phyloP scores from a whole-genome alignment of 140 eudicot species.

The Bidens hawaiensis region DNA sequence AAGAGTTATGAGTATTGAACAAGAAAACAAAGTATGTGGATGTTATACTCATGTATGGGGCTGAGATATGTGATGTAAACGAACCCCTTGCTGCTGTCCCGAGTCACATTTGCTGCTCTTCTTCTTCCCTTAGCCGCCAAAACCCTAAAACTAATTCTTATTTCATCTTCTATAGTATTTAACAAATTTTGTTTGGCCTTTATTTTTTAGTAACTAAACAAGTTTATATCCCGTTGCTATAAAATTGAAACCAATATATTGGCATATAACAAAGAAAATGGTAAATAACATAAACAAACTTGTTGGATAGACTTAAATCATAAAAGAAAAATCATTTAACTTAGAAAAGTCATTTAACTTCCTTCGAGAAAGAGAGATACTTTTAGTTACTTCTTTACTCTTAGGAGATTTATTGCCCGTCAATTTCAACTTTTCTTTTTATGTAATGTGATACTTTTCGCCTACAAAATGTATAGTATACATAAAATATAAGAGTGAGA shows the following conservation, averaged over 20 bases:
- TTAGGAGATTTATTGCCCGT: neutral
- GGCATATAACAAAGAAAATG: neutral
- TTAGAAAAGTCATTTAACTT: neutral
- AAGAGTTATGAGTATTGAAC: too few relatives aligned
- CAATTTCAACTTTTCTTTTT: neutral
- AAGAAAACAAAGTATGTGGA: too few relatives aligned
- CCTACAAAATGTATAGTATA: neutral
- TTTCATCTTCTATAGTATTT: too few relatives aligned
- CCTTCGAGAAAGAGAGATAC: neutral
- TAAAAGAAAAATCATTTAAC: neutral
- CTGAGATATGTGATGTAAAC: too few relatives aligned
- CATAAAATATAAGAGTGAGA: neutral
- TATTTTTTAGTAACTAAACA: neutral
- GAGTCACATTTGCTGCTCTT: too few relatives aligned
- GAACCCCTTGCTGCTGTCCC: too few relatives aligned
- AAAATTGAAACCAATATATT: neutral
- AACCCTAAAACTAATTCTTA: too few relatives aligned
- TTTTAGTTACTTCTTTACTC: slow-evolving; percentile 1
- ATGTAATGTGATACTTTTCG: neutral
- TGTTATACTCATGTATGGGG: too few relatives aligned
- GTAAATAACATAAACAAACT: neutral
- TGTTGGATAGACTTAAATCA: neutral
- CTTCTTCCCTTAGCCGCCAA: too few relatives aligned
- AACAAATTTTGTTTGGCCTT: too few relatives aligned
- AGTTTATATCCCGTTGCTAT: neutral